Percentiles rank a stretch among this genome's conserved stretches.
phyloP scores from a whole-genome alignment of 805 yeast species.

The Citeromyces matritensis region DNA sequence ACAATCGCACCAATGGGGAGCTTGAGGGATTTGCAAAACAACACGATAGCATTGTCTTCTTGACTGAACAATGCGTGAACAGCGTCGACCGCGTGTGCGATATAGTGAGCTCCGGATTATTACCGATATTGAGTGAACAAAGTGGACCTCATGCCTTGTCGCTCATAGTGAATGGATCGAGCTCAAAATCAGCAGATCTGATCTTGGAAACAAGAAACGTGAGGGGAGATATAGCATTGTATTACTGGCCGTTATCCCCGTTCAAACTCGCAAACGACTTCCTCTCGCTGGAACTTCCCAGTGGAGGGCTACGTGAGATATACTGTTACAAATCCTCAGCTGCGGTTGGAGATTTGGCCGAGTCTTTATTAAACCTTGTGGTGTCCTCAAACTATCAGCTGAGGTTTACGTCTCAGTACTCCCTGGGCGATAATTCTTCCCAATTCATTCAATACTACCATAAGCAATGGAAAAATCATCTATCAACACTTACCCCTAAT shows the following conservation, averaged over 20 bases:
- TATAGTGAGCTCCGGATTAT: constrained; percentile 2
- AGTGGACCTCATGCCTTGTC: too few relatives aligned
- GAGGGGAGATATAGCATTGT: constrained; percentile 10
- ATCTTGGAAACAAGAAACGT: constrained; percentile 3
- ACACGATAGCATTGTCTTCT: constrained; percentile 9
- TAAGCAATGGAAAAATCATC: constrained; percentile 12
- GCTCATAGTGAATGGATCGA: too few relatives aligned
- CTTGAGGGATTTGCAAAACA: constrained; percentile 6
- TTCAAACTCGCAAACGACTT: constrained; percentile 5
- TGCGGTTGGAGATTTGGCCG: constrained; percentile 31
- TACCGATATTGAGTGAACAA: constrained; percentile 2
- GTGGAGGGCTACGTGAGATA: constrained; percentile 19
- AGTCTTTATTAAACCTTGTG: constrained; percentile 30
- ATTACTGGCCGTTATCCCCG: constrained; percentile 9
- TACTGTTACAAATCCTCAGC: constrained; percentile 28
- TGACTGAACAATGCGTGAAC: constrained; percentile 1
- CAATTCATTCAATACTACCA: constrained; percentile 28
- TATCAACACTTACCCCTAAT: constrained; percentile 17
- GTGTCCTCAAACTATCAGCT: constrained; percentile 20
- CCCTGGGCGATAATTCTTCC: constrained; percentile 44
- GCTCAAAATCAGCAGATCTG: too few relatives aligned
- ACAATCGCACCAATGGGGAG: constrained; percentile 1
- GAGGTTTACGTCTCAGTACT: constrained; percentile 37
- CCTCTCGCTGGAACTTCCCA: constrained; percentile 3
- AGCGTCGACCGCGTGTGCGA: constrained; percentile 2